Conservation (phyloP, 1,284 basidiomycete genomes). For the Tilletia indica region DNA sequence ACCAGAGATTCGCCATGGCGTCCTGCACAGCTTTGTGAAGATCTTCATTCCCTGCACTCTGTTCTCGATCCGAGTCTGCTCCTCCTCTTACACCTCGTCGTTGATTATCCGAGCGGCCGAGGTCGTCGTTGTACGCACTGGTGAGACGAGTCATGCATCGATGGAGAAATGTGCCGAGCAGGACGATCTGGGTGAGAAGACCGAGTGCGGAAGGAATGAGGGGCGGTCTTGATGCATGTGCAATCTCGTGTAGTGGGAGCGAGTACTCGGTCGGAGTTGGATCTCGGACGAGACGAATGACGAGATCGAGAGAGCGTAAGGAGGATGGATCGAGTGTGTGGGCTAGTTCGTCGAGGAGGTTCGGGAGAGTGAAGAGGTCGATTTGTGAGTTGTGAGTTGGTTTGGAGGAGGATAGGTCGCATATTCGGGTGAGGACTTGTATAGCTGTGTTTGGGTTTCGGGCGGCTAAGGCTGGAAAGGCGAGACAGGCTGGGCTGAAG, state of each 20-base stretch:
- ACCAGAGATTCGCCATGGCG: no score
- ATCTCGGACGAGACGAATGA: background rate
- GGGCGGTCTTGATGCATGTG: background rate
- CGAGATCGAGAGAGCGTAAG: background rate
- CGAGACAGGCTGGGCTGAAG: conserved; percentile 2
- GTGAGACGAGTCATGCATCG: background rate
- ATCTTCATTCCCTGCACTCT: no score
- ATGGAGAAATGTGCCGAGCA: background rate
- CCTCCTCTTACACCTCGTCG: no score
- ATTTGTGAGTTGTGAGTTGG: background rate
- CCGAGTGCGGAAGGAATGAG: background rate
- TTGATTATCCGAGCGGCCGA: no score
- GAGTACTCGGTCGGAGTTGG: background rate
- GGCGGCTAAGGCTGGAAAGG: background rate
- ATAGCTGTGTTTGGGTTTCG: background rate
- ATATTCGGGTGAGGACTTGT: background rate
- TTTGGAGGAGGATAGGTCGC: background rate
- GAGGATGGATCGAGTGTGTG: background rate
- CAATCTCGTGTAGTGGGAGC: background rate
- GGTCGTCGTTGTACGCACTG: background rate
- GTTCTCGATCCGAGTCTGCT: no score
- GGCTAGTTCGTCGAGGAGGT: conserved; percentile 1
- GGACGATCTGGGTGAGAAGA: background rate
- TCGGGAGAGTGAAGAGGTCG: background rate
- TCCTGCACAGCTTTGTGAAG: no score